phyloP scores from a whole-genome alignment of 2,329 filamentous ascomycete species.

The Neurospora crassa region DNA sequence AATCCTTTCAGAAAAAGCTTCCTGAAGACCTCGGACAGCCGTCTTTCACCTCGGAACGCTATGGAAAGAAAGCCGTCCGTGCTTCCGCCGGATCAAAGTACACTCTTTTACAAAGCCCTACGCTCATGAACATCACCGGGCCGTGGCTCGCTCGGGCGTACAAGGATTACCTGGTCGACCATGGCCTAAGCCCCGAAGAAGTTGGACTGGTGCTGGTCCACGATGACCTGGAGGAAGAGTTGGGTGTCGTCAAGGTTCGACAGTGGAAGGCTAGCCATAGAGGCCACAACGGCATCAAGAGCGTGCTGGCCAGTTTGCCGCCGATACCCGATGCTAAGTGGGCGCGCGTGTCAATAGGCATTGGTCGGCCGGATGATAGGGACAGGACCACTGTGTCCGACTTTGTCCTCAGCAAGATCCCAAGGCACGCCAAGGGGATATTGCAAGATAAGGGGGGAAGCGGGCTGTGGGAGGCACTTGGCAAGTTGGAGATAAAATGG shows the following conservation, averaged over 20 bases:
- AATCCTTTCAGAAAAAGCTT: slow-evolving; percentile 44
- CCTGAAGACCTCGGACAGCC: slow-evolving; percentile 29
- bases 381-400: slow-evolving; percentile 57
- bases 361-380: slow-evolving; percentile 68
- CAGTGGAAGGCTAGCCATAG: slow-evolving; percentile 53
- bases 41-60: slow-evolving; percentile 34
- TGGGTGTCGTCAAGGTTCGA: slow-evolving; percentile 58
- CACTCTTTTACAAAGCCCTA: slow-evolving; percentile 65
- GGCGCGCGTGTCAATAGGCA: slow-evolving; percentile 68
- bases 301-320: slow-evolving; percentile 43
- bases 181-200: slow-evolving; percentile 19
- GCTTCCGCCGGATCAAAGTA: slow-evolving; percentile 41
- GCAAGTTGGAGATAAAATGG: slow-evolving; percentile 13
- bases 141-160: slow-evolving; percentile 58
- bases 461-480: slow-evolving; percentile 9
- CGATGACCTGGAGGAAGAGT: slow-evolving; percentile 70
- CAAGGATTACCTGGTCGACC: slow-evolving; percentile 40
- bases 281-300: slow-evolving; percentile 70
- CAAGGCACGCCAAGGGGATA: slow-evolving; percentile 7
- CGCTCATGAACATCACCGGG: slow-evolving; percentile 79
- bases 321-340: slow-evolving; percentile 33
- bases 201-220: slow-evolving; percentile 66
- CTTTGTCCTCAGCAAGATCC: slow-evolving; percentile 67
- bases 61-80: slow-evolving; percentile 41
- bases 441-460: slow-evolving; percentile 9